Percentiles rank a stretch among this genome's conserved stretches.
These are phyloP conservation scores for Crepidotus sp. DNA, from an alignment of 1,284 basidiomycete genomes.

Conservation along the genomic window DNA sequence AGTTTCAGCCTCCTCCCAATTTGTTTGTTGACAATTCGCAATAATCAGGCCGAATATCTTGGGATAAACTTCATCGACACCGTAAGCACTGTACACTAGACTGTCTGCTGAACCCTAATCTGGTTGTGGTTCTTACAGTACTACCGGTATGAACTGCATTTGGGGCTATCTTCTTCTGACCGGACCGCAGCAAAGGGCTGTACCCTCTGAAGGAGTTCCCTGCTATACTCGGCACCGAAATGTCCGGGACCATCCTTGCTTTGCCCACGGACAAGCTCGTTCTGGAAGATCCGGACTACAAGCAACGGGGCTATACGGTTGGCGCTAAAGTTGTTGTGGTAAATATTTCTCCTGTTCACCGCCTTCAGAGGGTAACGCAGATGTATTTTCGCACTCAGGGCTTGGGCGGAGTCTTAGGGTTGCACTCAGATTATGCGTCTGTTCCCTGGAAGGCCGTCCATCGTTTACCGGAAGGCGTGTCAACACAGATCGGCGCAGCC, in stretches of 20 bases:
- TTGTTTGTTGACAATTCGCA: slow-evolving; percentile 5
- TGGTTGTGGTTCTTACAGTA: not conserved
- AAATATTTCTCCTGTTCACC: slow-evolving; percentile 21
- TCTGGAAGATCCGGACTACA: slow-evolving; percentile 48
- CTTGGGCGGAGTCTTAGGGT: slow-evolving; percentile 42
- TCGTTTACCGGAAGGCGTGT: slow-evolving; percentile 51
- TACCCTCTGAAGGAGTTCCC: slow-evolving; percentile 59
- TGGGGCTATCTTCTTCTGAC: not conserved
- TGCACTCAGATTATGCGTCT: slow-evolving; percentile 72
- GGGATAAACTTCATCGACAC: slow-evolving; percentile 92
- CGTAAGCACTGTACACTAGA: slow-evolving; percentile 31
- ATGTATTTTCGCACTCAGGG: not conserved
- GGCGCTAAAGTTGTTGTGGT: slow-evolving; percentile 62
- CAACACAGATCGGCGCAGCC: slow-evolving; percentile 61
- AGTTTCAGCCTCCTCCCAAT: slow-evolving; percentile 22
- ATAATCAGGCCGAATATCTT: slow-evolving; percentile 53
- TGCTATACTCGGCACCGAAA: slow-evolving; percentile 71
- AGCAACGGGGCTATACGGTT: slow-evolving; percentile 47
- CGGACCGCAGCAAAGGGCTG: slow-evolving; percentile 34
- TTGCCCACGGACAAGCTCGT: slow-evolving; percentile 56
- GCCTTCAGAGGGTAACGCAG: not conserved
- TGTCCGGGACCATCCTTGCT: slow-evolving; percentile 64
- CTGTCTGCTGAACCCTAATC: not conserved
- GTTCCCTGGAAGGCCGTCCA: slow-evolving; percentile 58
- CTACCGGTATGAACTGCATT: not conserved